Base-by-base conservation (phyloP, 169 alveolate species). In the Hepatocystis sp. region DNA sequence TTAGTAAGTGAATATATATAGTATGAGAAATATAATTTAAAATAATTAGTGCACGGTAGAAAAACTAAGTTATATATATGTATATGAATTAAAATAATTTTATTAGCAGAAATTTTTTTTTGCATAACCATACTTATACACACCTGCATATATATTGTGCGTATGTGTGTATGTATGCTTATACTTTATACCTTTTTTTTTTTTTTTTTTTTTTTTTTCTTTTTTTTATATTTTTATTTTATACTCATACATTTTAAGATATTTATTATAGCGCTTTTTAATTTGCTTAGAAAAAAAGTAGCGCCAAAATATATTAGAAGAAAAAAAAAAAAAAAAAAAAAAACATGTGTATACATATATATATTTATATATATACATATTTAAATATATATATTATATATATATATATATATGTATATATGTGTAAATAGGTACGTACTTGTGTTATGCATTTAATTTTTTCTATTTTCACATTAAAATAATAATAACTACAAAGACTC, bases 201-300 rank as follows among this genome's bases (percentile, higher is more conserved):
- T 5, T 44, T 44, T 44, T 44, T 44, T 40, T 11, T 40, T n/a
- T 15, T 15, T 40, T 40, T 40, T 40, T 49, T 13, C 11, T 13
- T 13, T 10, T 23, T 58, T 42, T 13, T 13, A 58, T 13, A 58
- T 11, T 44, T 32, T 32, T 52, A 30, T 15, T 32, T 52, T 32
- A 52, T 15, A 17, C 42, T 36, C 42, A 52, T 52, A 52, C 42
- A 52, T 40, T n/a, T 36, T 52, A 36, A 36, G 64, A 52, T n/a
- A 11, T 30, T n/a, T 52, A 52, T n/a, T 32, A 11, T 52, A 11
- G 49, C 42, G 13, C 42, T 17, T 32, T 32, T 32, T n/a, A n/a
- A 36, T 17, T 4, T 11, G 10, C 19, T 5, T 40, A 11, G 13
- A 15, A 40, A 11, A 40, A 11, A 40, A 11, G 10, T 5, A 11